Evolutionary conservation across 176 grass and related monocot genomes (phyloP).

Genomic region (Aechmea fasciata): DNA sequence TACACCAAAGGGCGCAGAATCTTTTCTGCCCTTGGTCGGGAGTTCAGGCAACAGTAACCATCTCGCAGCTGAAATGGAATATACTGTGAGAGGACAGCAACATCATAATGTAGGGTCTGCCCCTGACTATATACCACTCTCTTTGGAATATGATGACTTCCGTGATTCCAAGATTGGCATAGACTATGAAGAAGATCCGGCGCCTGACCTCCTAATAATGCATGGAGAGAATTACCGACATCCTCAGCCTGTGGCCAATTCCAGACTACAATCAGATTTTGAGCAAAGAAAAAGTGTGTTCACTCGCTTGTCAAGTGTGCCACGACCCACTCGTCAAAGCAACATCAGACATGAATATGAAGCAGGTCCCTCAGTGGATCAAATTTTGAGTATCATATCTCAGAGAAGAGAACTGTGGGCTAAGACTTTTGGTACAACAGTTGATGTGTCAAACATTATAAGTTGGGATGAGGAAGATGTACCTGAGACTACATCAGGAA

Average conservation of each 20-base stretch:
- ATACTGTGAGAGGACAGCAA: not conserved
- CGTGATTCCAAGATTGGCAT: slow-evolving; percentile 27
- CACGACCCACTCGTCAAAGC: slow-evolving; percentile 10
- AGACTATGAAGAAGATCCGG: slow-evolving; percentile 32
- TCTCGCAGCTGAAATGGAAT: not conserved
- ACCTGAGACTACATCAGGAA: slow-evolving; percentile 11
- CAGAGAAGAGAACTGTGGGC: not conserved
- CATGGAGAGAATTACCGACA: slow-evolving; percentile 24
- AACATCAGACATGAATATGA: slow-evolving; percentile 17
- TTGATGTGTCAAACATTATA: not conserved
- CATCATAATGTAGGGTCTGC: not conserved
- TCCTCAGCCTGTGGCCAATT: slow-evolving; percentile 16
- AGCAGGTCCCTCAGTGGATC: slow-evolving; percentile 23
- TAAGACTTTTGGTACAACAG: not conserved
- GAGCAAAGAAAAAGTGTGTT: slow-evolving; percentile 42
- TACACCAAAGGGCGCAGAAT: not conserved
- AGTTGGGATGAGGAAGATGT: slow-evolving; percentile 20
- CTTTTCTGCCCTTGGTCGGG: not conserved
- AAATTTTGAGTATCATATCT: slow-evolving; percentile 8
- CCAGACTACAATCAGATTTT: slow-evolving; percentile 33
- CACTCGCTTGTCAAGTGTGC: slow-evolving; percentile 24
- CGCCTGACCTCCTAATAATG: slow-evolving; percentile 4
- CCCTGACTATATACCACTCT: slow-evolving; percentile 42
- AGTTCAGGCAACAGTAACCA: not conserved
- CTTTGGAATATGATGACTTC: slow-evolving; percentile 30